These are phyloP conservation scores for Linderniella brevidens DNA, from an alignment of 257 asterid genomes.

Conservation along the genomic window DNA sequence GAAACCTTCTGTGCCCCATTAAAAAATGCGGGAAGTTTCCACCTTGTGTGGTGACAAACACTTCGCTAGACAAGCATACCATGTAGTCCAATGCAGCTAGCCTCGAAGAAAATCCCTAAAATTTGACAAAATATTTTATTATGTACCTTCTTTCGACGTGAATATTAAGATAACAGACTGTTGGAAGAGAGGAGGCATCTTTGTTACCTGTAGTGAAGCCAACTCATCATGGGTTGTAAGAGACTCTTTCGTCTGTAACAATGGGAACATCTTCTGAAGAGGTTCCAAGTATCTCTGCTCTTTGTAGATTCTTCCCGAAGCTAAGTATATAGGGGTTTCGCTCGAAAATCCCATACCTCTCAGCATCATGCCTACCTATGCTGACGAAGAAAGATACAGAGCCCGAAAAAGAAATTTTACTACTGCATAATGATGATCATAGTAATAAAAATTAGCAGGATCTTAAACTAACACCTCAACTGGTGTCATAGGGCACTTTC, in stretches of 20 bases:
- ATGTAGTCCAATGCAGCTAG: constrained; percentile 80
- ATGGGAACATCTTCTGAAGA: constrained; percentile 66
- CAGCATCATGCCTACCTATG: constrained; percentile 94
- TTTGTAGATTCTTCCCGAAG: constrained; percentile 63
- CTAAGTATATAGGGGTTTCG: constrained; percentile 59
- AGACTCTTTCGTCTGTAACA: constrained; percentile 56
- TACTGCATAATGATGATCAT: background rate
- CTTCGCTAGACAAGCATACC: constrained; percentile 74
- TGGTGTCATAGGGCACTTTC: constrained; percentile 91
- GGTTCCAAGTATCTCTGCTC: constrained; percentile 47
- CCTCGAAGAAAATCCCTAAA: constrained; percentile 62
- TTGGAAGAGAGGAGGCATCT: background rate
- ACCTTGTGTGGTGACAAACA: constrained; percentile 87
- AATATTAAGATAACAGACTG: background rate
- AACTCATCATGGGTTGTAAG: constrained; percentile 65
- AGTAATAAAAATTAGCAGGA: background rate
- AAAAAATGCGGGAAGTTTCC: constrained; percentile 92
- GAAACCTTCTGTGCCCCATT: constrained; percentile 73
- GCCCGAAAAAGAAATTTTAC: constrained; percentile 18
- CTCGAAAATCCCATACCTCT: constrained; percentile 90
- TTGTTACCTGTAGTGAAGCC: constrained; percentile 41
- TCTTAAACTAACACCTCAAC: constrained; percentile 58
- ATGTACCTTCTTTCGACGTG: background rate
- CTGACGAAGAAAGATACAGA: constrained; percentile 44
- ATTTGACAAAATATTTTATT: constrained; percentile 1